Percentiles rank a stretch among this genome's conserved stretches.
Conservation (phyloP, 2,329 filamentous ascomycete species). For the Parastagonospora nodorum region DNA sequence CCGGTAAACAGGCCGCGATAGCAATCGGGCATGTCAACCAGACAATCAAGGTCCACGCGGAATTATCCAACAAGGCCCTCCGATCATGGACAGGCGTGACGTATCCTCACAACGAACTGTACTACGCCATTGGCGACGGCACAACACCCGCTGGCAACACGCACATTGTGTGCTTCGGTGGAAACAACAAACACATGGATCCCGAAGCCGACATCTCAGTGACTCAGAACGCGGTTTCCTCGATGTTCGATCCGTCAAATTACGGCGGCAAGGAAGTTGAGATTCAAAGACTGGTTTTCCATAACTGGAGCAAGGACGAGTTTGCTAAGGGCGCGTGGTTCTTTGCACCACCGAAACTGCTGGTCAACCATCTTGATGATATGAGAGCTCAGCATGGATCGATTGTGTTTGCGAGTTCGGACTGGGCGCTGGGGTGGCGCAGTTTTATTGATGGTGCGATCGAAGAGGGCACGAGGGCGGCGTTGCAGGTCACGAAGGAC, state of each 20-base stretch:
- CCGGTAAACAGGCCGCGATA: conserved; percentile 45
- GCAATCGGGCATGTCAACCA: conserved; percentile 53
- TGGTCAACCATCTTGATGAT: conserved; percentile 48
- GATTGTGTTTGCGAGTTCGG: conserved; percentile 54
- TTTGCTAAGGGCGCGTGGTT: conserved; percentile 52
- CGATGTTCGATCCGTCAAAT: conserved; percentile 28
- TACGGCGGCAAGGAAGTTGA: not conserved
- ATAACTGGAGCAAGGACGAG: conserved; percentile 57
- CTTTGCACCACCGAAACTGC: conserved; percentile 41
- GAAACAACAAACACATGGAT: conserved; percentile 50
- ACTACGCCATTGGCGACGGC: conserved; percentile 54
- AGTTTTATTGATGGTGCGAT: conserved; percentile 59
- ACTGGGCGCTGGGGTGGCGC: conserved; percentile 58
- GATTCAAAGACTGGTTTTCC: conserved; percentile 46
- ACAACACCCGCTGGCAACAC: conserved; percentile 49
- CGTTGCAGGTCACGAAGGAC: conserved; percentile 33
- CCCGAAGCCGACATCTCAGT: conserved; percentile 49
- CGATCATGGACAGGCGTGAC: conserved; percentile 52
- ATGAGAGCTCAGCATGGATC: conserved; percentile 51
- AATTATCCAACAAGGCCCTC: conserved; percentile 49
- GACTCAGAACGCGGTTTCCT: conserved; percentile 38
- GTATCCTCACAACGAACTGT: conserved; percentile 51
- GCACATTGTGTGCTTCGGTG: conserved; percentile 55
- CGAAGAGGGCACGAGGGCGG: conserved; percentile 51
- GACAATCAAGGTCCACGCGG: conserved; percentile 54